A percentile compares a stretch with the other conserved stretches of the same genome.
phyloP scores from a whole-genome alignment of 176 grass and related monocot species.

The Pontederia paniculata region DNA sequence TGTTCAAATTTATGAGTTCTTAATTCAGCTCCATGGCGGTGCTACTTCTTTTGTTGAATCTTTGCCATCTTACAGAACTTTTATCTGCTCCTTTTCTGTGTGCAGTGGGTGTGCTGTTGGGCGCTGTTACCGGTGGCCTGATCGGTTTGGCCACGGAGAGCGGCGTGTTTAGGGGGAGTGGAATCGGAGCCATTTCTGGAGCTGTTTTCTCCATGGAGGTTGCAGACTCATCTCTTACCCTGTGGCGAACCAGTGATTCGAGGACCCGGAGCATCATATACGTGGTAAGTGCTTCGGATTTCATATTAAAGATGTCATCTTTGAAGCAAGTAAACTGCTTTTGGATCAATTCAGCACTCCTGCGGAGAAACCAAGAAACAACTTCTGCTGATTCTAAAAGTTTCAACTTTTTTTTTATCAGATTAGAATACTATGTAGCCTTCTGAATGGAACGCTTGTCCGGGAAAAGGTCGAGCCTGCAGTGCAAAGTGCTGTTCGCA shows the following conservation, averaged over 20 bases:
- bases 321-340: neutral
- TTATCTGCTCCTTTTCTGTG: neutral
- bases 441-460: slow-evolving; percentile 9
- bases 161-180: slow-evolving; percentile 72
- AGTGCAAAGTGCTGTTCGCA: slow-evolving; percentile 6
- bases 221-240: slow-evolving; percentile 63
- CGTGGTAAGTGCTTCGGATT: slow-evolving; percentile 37
- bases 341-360: slow-evolving; percentile 74
- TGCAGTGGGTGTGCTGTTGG: slow-evolving; percentile 63
- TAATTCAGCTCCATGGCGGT: neutral
- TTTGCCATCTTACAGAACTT: neutral
- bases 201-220: slow-evolving; percentile 75
- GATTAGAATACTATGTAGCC: slow-evolving; percentile 2
- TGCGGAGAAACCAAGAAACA: neutral
- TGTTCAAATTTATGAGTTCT: neutral
- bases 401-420: neutral
- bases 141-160: slow-evolving; percentile 86
- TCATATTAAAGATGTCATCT: neutral
- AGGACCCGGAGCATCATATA: slow-evolving; percentile 65
- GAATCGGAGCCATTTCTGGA: slow-evolving; percentile 41
- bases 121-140: slow-evolving; percentile 68
- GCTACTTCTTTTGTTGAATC: neutral
- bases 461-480: slow-evolving; percentile 10
- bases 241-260: slow-evolving; percentile 62
- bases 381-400: neutral